Conservation (phyloP, 306 rosid genomes). For the Delonix regia region DNA sequence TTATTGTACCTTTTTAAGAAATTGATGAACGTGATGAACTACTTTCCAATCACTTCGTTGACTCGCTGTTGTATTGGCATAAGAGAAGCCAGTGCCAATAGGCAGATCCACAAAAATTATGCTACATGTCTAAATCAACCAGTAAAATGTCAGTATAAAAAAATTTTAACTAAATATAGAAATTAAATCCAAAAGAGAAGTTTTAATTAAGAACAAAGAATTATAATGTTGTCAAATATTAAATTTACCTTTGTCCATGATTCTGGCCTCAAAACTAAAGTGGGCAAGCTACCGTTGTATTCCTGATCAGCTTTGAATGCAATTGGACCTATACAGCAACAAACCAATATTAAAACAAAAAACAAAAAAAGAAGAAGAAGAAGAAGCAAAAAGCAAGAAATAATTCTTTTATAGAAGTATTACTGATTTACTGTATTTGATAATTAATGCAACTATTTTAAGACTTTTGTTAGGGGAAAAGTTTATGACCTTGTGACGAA, state of each 20-base stretch:
- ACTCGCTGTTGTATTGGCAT: constrained; percentile 33
- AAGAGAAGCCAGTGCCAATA: constrained; percentile 60
- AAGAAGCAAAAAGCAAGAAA: too few relatives aligned
- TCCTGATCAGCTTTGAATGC: not conserved
- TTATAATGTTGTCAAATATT: not conserved
- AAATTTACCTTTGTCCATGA: not conserved
- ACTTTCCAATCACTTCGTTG: constrained; percentile 25
- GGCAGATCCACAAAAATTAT: constrained; percentile 58
- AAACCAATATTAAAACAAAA: too few relatives aligned
- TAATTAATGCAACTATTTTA: too few relatives aligned
- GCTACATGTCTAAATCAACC: constrained; percentile 39
- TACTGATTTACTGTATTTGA: too few relatives aligned
- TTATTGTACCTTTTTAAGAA: constrained; percentile 47
- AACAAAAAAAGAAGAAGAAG: too few relatives aligned
- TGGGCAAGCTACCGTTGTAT: not conserved
- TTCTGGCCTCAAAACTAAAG: not conserved
- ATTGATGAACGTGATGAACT: constrained; percentile 40
- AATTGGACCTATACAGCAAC: not conserved
- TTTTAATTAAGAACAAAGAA: not conserved
- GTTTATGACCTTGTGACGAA: too few relatives aligned
- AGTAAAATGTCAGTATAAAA: not conserved
- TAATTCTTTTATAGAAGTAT: too few relatives aligned
- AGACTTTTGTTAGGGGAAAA: too few relatives aligned
- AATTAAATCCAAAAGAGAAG: too few relatives aligned
- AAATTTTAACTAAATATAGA: too few relatives aligned